phyloP scores from a whole-genome alignment of 2,329 filamentous ascomycete species.

The Alternaria hordeiaustralica region DNA sequence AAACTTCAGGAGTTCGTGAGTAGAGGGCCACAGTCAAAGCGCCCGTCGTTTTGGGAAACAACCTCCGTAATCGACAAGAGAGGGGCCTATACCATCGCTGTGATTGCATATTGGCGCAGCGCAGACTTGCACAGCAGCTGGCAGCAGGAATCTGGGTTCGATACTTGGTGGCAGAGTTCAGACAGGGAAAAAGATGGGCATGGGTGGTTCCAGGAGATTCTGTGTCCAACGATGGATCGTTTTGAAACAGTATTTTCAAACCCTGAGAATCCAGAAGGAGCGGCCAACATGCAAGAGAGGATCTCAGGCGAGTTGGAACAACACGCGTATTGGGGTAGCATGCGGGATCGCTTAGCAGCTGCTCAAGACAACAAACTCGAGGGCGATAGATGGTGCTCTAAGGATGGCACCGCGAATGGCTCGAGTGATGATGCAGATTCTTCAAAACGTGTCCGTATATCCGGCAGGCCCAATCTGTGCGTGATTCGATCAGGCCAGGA shows the following conservation, averaged over 20 bases:
- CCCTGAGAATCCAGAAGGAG: constrained; percentile 48
- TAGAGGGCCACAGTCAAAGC: constrained; percentile 13
- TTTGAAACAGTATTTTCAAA: constrained; percentile 55
- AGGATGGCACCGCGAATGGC: not conserved
- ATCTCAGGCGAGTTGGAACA: constrained; percentile 50
- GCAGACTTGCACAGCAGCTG: constrained; percentile 39
- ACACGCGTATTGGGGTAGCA: constrained; percentile 57
- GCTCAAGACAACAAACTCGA: constrained; percentile 48
- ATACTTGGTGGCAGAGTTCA: constrained; percentile 48
- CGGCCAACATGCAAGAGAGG: constrained; percentile 49
- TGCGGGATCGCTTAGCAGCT: constrained; percentile 53
- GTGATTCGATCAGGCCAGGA: constrained; percentile 57
- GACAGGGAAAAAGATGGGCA: constrained; percentile 28
- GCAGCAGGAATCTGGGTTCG: constrained; percentile 46
- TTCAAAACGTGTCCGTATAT: constrained; percentile 38
- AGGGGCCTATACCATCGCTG: constrained; percentile 45
- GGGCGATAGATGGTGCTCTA: constrained; percentile 21
- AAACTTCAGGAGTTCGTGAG: constrained; percentile 21
- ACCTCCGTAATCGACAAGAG: constrained; percentile 38
- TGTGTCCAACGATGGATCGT: constrained; percentile 52
- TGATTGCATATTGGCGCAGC: constrained; percentile 51
- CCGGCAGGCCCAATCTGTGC: constrained; percentile 50
- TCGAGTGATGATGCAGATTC: not conserved
- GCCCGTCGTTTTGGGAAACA: constrained; percentile 41
- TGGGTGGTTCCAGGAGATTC: constrained; percentile 55